Conservation (phyloP, 1,284 basidiomycete species). For the Volvariella volvacea region DNA sequence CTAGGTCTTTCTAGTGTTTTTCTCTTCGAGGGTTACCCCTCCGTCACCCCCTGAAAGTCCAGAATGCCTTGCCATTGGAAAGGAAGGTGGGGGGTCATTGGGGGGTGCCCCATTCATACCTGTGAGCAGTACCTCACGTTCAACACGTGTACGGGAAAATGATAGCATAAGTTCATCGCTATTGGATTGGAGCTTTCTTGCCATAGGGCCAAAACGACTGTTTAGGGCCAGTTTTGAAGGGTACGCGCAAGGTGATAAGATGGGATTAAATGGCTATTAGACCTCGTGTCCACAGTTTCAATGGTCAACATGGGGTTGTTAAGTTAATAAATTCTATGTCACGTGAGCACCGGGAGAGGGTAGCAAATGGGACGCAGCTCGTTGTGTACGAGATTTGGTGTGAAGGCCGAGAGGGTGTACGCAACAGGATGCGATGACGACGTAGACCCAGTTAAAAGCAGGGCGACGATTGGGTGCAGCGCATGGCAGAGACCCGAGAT, state of each 20-base stretch:
- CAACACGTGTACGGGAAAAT: slow-evolving; percentile 25
- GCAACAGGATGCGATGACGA: background rate
- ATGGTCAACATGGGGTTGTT: too few species aligned
- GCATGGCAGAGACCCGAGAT: background rate
- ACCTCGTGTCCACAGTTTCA: background rate
- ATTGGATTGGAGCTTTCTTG: slow-evolving; percentile 15
- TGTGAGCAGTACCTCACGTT: slow-evolving; percentile 35
- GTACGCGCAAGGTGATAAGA: background rate
- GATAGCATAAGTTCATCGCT: slow-evolving; percentile 7
- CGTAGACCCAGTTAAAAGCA: background rate
- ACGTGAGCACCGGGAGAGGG: background rate
- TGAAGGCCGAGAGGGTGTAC: background rate
- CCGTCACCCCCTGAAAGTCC: background rate
- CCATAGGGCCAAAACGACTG: slow-evolving; percentile 2
- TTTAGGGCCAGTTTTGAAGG: background rate
- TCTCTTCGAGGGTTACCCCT: slow-evolving; percentile 2
- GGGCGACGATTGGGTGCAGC: slow-evolving; percentile 1
- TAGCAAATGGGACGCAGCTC: background rate
- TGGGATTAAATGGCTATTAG: background rate
- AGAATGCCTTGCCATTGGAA: slow-evolving; percentile 10
- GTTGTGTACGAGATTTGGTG: background rate
- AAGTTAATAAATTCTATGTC: too few species aligned
- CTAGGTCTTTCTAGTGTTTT: background rate
- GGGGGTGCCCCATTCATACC: slow-evolving; percentile 14
- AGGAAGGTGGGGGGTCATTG: slow-evolving; percentile 11